Evolutionary conservation across 1,284 basidiomycete genomes (phyloP).

Genomic region (Exobasidium cylindrosporum): DNA sequence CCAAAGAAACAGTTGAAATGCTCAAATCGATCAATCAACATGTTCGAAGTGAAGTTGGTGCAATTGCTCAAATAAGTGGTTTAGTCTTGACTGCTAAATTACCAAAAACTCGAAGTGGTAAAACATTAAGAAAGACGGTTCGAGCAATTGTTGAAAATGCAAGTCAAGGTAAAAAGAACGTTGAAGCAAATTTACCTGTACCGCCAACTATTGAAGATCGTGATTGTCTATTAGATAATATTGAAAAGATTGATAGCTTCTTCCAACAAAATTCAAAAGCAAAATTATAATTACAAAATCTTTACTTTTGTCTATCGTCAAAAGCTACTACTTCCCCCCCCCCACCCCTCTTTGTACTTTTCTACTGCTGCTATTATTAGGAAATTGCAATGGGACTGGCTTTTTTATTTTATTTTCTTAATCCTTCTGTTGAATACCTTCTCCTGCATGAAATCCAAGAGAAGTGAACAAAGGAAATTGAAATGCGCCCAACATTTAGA

Average conservation of each 20-base stretch:
- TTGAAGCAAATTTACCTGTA: background rate
- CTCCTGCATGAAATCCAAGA: no score
- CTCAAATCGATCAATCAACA: constrained; percentile 45
- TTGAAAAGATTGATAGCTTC: constrained; percentile 4
- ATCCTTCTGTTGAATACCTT: no score
- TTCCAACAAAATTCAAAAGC: background rate
- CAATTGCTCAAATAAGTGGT: constrained; percentile 31
- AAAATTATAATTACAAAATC: constrained; percentile 1
- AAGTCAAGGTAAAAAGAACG: constrained; percentile 27
- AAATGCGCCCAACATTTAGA: no score
- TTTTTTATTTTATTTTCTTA: no score
- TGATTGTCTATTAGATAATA: constrained; percentile 6
- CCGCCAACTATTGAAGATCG: constrained; percentile 15
- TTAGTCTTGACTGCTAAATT: constrained; percentile 26
- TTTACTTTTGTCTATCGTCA: no score
- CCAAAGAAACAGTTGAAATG: constrained; percentile 27
- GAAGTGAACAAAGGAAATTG: no score
- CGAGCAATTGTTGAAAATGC: constrained; percentile 42
- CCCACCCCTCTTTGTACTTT: no score
- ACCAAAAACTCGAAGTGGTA: constrained; percentile 49
- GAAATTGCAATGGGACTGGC: no score
- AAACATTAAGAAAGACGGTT: constrained; percentile 38
- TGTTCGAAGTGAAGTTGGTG: constrained; percentile 42
- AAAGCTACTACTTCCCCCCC: no score
- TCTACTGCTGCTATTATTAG: no score